Percentiles rank a stretch among this genome's conserved stretches.
Evolutionary conservation across 495 filamentous ascomycete genomes (phyloP).

Genomic region (Aspergillus sparsus): DNA sequence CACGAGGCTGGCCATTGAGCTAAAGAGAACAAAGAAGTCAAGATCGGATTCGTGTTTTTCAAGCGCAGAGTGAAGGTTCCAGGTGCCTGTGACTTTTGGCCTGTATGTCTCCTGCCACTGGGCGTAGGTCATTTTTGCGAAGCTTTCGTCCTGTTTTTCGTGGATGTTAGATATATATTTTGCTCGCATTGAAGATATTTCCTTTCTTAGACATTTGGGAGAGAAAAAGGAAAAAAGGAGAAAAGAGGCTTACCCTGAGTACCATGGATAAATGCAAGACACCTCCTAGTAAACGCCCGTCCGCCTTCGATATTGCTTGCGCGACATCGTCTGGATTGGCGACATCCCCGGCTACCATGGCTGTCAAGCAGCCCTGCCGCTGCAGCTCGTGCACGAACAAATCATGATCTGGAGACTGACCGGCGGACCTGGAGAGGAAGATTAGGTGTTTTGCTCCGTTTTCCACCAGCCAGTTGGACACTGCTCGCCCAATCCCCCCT

Average conservation of each 20-base stretch:
- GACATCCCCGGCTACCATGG: slow-evolving; percentile 3
- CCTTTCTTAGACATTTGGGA: too few species aligned
- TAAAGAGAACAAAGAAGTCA: slow-evolving; percentile 44
- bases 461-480: slow-evolving; percentile 57
- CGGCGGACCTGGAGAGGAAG: slow-evolving; percentile 36
- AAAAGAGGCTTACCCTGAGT: slow-evolving; percentile 10
- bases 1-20: slow-evolving; percentile 5
- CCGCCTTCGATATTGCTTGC: not conserved
- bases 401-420: slow-evolving; percentile 4
- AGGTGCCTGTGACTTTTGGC: slow-evolving; percentile 46
- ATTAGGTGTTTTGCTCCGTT: slow-evolving; percentile 57
- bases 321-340: not conserved
- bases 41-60: slow-evolving; percentile 12
- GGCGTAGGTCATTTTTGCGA: slow-evolving; percentile 43
- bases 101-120: slow-evolving; percentile 32
- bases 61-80: slow-evolving; percentile 56
- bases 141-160: not conserved
- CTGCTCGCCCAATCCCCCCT: slow-evolving; percentile 58
- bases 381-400: slow-evolving; percentile 39
- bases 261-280: slow-evolving; percentile 17
- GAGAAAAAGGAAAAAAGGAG: slow-evolving; percentile 27
- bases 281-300: slow-evolving; percentile 6
- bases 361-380: slow-evolving; percentile 19
- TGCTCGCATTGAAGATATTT: too few species aligned
- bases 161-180: too few species aligned